A percentile compares a stretch with the other conserved stretches of the same genome.
Conservation (phyloP, 225 moss, liverwort and hornwort genomes). For the Pseudisothecium myosuroides region DNA sequence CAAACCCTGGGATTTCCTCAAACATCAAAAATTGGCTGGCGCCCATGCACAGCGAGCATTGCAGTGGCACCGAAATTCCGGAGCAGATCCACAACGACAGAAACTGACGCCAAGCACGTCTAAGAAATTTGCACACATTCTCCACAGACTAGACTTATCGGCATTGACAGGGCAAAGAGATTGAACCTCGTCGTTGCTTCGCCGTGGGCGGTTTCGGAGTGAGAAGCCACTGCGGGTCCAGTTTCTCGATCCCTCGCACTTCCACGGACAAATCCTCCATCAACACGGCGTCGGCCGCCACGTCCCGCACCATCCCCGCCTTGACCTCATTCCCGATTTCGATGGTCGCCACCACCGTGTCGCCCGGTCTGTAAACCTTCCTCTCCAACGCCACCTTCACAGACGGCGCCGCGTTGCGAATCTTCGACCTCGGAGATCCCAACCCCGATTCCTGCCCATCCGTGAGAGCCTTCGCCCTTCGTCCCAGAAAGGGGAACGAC, state of each 20-base stretch:
- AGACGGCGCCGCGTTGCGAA: constrained; percentile 25
- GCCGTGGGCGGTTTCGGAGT: constrained; percentile 50
- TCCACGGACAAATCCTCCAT: constrained; percentile 92
- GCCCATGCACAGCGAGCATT: background rate
- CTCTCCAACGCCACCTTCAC: constrained; percentile 71
- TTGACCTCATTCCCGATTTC: constrained; percentile 38
- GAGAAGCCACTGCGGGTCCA: constrained; percentile 90
- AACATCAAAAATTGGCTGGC: background rate
- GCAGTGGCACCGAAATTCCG: background rate
- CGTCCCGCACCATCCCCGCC: constrained; percentile 22
- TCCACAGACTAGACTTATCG: background rate
- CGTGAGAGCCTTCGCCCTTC: constrained; percentile 7
- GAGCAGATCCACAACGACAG: background rate
- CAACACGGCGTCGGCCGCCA: constrained; percentile 56
- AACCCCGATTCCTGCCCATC: constrained; percentile 13
- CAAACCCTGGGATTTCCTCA: background rate
- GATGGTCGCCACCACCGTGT: constrained; percentile 69
- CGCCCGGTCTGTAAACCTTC: constrained; percentile 83
- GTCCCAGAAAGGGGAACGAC: constrained; percentile 41
- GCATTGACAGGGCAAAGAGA: background rate
- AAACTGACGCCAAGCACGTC: background rate
- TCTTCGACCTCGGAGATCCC: constrained; percentile 16
- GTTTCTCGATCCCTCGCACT: constrained; percentile 88
- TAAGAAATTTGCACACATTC: background rate
- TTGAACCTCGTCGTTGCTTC: constrained; percentile 68